Evolutionary conservation across 2,329 filamentous ascomycete genomes (phyloP), one percentile per base, ranked within the genome.

Genomic region (Cryphonectria japonica): DNA sequence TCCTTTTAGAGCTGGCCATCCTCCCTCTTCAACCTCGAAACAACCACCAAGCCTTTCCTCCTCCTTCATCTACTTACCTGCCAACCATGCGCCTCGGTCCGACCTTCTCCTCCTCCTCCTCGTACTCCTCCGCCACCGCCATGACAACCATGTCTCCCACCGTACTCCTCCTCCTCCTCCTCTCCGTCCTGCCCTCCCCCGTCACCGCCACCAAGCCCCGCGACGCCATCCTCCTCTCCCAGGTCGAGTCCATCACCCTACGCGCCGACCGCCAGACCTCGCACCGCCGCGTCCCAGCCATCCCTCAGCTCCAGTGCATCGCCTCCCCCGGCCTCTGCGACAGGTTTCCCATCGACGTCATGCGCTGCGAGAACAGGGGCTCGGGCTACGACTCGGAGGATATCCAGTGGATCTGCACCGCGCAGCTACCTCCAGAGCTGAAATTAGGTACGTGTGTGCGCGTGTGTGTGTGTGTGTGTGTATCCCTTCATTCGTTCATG

Each of bases 311-410:
- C 19, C 88, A 85, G 77, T 98, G 95, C 83, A 82, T 92, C 69
- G 93, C 92, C 39, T 86, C 89, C 68, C 86, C 83, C 11, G 84
- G 85, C 68, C 80, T 92, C 71, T 93, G 91, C 84, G 80, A 86
- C 54, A 86, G 95, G 69, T 92, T 95, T 84, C 83, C 88, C 37
- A 83, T 97, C 73, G 92, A 97, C 75, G 84, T 92, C 16, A 93
- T 98, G 91, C 93, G 94, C 77, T 99, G 95, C 86, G 91, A 87
- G 73, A 98, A 98, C 83, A 87, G 92, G 72, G 96, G 95, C 72
- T 85, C 88, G 41, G 92, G 92, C 72, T 98, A 98, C 83, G 89
- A 89, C 73, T 79, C 84, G 60, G 90, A 96, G 81, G 92, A 97
- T 78, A 87, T 98, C 52, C 91, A 97, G 82, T 99, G 95, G 95